Conservation (phyloP, 2,329 filamentous ascomycete species). For the Penicillium aurantiogriseum region DNA sequence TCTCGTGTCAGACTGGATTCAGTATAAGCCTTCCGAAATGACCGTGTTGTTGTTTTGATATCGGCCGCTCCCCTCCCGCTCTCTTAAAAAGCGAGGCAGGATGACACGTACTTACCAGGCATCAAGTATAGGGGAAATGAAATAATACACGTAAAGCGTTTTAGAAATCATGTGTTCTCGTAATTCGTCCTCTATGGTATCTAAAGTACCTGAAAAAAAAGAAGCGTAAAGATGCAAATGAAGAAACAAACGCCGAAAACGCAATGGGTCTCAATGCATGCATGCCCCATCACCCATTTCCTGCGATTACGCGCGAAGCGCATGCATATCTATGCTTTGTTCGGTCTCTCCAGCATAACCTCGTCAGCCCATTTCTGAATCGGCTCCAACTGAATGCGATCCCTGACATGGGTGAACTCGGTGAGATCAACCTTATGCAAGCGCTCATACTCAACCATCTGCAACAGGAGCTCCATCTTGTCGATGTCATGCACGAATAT, state of each 20-base stretch:
- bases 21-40: neutral
- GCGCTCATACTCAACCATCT: conserved; percentile 97
- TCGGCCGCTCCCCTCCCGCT: neutral
- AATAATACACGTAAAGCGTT: neutral
- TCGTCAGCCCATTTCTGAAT: conserved; percentile 76
- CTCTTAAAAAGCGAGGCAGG: neutral
- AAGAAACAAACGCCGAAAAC: conserved; percentile 16
- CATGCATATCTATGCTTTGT: conserved; percentile 37
- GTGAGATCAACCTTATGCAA: conserved; percentile 69
- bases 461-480: conserved; percentile 90
- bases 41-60: neutral
- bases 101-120: neutral
- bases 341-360: conserved; percentile 70
- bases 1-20: neutral
- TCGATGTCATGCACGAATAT: conserved; percentile 94
- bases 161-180: conserved; percentile 14
- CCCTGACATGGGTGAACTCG: conserved; percentile 72
- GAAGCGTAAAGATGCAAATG: conserved; percentile 1
- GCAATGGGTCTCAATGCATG: neutral
- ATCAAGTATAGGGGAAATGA: neutral
- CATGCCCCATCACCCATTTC: neutral
- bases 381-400: conserved; percentile 70
- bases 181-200: conserved; percentile 21
- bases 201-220: conserved; percentile 5
- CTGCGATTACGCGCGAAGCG: neutral